Evolutionary conservation across 495 filamentous ascomycete genomes (phyloP).

Genomic region (Annulohypoxylon bovei): DNA sequence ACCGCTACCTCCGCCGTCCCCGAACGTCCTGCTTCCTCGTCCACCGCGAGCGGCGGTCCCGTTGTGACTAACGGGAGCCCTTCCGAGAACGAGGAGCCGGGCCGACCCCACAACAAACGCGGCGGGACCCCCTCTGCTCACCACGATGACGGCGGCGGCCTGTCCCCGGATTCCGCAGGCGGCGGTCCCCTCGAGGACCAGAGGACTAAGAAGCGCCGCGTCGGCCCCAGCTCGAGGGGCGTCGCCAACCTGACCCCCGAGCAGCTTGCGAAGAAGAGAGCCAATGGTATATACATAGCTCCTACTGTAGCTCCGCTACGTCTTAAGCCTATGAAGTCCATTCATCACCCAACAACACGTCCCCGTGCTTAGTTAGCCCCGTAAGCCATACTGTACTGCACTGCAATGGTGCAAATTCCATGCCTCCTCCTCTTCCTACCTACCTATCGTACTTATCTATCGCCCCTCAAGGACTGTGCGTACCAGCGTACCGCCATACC

Average conservation of each 20-base stretch:
- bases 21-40: not conserved
- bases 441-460: too few relatives aligned
- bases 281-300: constrained; percentile 66
- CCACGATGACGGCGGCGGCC: constrained; percentile 14
- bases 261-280: constrained; percentile 78
- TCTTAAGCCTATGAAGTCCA: constrained; percentile 3
- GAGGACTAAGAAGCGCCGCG: constrained; percentile 51
- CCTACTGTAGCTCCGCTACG: not conserved
- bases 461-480: not conserved
- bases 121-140: constrained; percentile 18
- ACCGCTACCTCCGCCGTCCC: not conserved
- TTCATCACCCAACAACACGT: not conserved
- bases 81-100: constrained; percentile 19
- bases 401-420: too few relatives aligned
- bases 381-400: constrained; percentile 16
- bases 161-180: constrained; percentile 34
- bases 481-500: not conserved
- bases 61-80: not conserved
- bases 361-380: constrained; percentile 1
- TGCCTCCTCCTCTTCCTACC: not conserved
- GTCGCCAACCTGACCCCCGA: constrained; percentile 76
- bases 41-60: not conserved
- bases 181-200: constrained; percentile 36
- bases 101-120: constrained; percentile 30
- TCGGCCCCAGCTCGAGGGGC: constrained; percentile 60